phyloP scores from a whole-genome alignment of 257 asterid genomes.

The Fraxinus pennsylvanica region DNA sequence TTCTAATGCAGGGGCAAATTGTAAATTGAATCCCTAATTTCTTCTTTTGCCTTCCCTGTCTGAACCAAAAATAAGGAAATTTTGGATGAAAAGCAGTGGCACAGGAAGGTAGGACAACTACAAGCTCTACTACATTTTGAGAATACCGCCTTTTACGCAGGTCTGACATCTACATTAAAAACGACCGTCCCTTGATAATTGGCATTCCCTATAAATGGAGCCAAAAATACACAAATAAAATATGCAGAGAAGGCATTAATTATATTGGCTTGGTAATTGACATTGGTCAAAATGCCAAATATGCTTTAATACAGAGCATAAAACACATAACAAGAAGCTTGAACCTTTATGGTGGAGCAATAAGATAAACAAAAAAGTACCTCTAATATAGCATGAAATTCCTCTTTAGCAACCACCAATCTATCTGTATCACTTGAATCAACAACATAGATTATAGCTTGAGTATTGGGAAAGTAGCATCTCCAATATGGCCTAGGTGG shows the following conservation, averaged over 20 bases:
- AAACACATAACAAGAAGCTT: conserved; percentile 7
- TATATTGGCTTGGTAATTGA: neutral
- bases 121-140: neutral
- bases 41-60: neutral
- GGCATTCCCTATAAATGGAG: neutral
- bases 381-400: conserved; percentile 91
- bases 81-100: neutral
- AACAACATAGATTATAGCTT: conserved; percentile 95
- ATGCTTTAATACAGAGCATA: neutral
- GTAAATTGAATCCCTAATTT: neutral
- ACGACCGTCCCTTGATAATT: neutral
- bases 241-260: neutral
- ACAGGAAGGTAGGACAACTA: neutral
- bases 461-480: conserved; percentile 94
- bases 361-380: conserved; percentile 35
- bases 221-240: neutral
- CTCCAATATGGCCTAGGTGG: conserved; percentile 86
- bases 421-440: conserved; percentile 98
- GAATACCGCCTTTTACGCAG: neutral
- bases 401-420: conserved; percentile 87
- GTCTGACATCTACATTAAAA: neutral
- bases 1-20: neutral
- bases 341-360: neutral
- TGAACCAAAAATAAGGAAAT: neutral
- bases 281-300: neutral